A percentile compares a stretch with the other conserved stretches of the same genome.
phyloP scores from a whole-genome alignment of 352 stramenopile species.

The Globisporangium acanthophoron region DNA sequence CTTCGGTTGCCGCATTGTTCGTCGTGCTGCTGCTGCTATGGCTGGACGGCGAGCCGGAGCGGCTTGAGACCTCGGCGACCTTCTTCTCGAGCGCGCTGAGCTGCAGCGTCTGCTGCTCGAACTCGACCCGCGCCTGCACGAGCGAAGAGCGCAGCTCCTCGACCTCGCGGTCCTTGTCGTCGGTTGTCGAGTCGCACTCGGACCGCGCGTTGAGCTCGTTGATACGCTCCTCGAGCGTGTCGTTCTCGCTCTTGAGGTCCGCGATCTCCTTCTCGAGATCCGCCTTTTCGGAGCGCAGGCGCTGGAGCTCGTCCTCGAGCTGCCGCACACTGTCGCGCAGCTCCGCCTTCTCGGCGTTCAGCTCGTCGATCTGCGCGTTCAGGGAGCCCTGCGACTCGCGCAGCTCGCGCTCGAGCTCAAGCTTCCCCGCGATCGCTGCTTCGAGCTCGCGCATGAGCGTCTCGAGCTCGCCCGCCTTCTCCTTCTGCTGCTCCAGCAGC shows the following conservation, averaged over 20 bases:
- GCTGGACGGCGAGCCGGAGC: conserved; percentile 14
- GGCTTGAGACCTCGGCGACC: conserved; percentile 38
- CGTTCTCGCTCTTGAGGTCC: conserved; percentile 50
- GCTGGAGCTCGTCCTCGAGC: conserved; percentile 22
- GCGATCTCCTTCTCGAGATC: conserved; percentile 31
- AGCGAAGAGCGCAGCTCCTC: conserved; percentile 48
- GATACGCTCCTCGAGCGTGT: conserved; percentile 55
- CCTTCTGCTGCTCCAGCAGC: conserved; percentile 26
- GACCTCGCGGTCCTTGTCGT: conserved; percentile 48
- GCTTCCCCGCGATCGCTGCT: conserved; percentile 22
- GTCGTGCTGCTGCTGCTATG: background rate
- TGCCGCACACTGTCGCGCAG: conserved; percentile 10
- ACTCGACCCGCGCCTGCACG: conserved; percentile 54
- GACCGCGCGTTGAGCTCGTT: conserved; percentile 35
- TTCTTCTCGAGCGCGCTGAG: conserved; percentile 52
- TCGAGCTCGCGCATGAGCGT: conserved; percentile 22
- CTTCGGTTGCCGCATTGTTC: conserved; percentile 28
- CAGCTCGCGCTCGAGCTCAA: conserved; percentile 17
- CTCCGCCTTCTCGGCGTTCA: conserved; percentile 14
- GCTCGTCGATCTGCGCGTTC: conserved; percentile 8
- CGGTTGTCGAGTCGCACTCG: conserved; percentile 30
- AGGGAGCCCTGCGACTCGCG: conserved; percentile 12
- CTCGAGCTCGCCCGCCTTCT: conserved; percentile 30
- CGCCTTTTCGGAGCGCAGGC: conserved; percentile 34
- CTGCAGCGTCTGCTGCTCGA: conserved; percentile 48